Conservation (phyloP, 164 flowering plant genomes). For the Saururus chinensis region DNA sequence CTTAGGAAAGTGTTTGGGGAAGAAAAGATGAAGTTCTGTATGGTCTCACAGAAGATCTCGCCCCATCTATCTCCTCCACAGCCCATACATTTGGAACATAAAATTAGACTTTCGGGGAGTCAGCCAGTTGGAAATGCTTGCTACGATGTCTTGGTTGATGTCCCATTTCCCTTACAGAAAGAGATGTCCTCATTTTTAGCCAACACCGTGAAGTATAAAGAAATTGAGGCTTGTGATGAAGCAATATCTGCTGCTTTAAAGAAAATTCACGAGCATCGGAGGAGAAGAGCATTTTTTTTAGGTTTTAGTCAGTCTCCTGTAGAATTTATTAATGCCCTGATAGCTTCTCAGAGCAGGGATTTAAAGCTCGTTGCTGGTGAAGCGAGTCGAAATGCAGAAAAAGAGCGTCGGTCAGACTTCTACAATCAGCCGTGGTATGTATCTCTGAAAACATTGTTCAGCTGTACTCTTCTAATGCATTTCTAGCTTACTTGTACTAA, state of each 20-base stretch:
- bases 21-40: conserved; percentile 62
- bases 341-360: conserved; percentile 79
- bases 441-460: neutral
- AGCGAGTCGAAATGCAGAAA: conserved; percentile 50
- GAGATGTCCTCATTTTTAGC: conserved; percentile 59
- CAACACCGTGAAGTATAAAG: conserved; percentile 44
- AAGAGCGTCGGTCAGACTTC: conserved; percentile 63
- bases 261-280: conserved; percentile 67
- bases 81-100: conserved; percentile 72
- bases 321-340: conserved; percentile 69
- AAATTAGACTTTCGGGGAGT: conserved; percentile 66
- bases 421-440: conserved; percentile 75
- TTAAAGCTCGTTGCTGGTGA: conserved; percentile 75
- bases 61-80: conserved; percentile 58
- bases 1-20: conserved; percentile 78
- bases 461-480: neutral
- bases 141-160: conserved; percentile 74
- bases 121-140: conserved; percentile 65
- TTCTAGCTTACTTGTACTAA: neutral
- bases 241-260: conserved; percentile 54
- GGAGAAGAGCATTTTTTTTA: conserved; percentile 72
- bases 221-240: conserved; percentile 71
- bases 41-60: conserved; percentile 52
- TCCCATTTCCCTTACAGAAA: conserved; percentile 53
- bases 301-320: conserved; percentile 95